These are phyloP conservation scores for Allium cepa DNA, from an alignment of 106 monocot species.

Conservation along the genomic window DNA sequence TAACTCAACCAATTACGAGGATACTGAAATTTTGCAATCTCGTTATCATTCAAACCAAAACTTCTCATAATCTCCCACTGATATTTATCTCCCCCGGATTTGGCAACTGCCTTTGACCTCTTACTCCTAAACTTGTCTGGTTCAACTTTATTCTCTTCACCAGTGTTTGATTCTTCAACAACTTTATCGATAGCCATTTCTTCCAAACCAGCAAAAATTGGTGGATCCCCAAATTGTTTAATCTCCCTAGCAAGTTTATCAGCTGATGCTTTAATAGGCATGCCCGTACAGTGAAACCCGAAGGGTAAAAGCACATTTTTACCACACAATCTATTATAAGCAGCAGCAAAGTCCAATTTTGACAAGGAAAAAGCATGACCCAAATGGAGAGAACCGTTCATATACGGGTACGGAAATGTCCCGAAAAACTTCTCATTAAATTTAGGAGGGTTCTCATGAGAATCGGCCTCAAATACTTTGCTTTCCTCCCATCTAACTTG, in stretches of 20 bases:
- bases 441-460: constrained; percentile 27
- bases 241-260: constrained; percentile 77
- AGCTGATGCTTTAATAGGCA: constrained; percentile 96
- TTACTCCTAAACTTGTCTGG: constrained; percentile 89
- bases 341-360: constrained; percentile 78
- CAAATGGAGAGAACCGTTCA: constrained; percentile 82
- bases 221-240: constrained; percentile 56
- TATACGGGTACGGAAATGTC: constrained; percentile 93
- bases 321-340: constrained; percentile 63
- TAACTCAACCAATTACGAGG: constrained; percentile 68
- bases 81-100: constrained; percentile 62
- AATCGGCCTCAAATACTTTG: constrained; percentile 50
- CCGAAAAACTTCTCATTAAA: constrained; percentile 84
- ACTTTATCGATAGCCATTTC: constrained; percentile 22
- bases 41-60: constrained; percentile 53
- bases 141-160: constrained; percentile 21
- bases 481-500: constrained; percentile 65
- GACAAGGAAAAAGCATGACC: constrained; percentile 77
- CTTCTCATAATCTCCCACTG: constrained; percentile 96
- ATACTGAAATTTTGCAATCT: constrained; percentile 67
- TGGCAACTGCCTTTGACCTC: constrained; percentile 78
- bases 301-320: constrained; percentile 84
- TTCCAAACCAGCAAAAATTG: constrained; percentile 47
- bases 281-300: constrained; percentile 94
- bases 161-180: neutral